Evolutionary conservation across 1,284 basidiomycete species (phyloP).

Genomic region (Sporisorium graminicola): DNA sequence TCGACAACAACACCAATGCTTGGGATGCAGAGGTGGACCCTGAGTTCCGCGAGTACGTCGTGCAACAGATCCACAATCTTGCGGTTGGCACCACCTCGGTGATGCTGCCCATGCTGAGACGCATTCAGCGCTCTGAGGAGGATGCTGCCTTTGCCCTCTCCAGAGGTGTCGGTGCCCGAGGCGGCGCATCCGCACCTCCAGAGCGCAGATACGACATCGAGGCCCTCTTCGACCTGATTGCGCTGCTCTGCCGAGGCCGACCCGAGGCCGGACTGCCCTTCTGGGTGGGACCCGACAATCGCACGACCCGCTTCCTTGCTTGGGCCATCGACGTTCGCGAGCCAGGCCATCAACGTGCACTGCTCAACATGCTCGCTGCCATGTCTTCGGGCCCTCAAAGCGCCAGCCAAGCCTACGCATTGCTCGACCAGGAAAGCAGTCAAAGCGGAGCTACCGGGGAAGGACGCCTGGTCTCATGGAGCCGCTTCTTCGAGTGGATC

Average conservation of each 20-base stretch:
- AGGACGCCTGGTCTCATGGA: constrained; percentile 64
- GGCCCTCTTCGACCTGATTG: constrained; percentile 66
- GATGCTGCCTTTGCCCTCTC: constrained; percentile 64
- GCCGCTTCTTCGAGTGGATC: constrained; percentile 67
- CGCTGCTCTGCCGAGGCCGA: constrained; percentile 60
- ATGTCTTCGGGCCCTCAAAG: constrained; percentile 64
- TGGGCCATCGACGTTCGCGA: constrained; percentile 69
- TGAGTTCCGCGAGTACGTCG: constrained; percentile 65
- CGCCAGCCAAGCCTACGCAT: constrained; percentile 63
- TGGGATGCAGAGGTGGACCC: constrained; percentile 70
- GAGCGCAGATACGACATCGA: constrained; percentile 67
- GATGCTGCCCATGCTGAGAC: constrained; percentile 64
- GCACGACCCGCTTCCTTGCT: constrained; percentile 64
- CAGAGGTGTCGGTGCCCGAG: constrained; percentile 30
- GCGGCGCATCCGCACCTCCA: constrained; percentile 55
- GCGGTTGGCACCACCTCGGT: constrained; percentile 52
- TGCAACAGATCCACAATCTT: constrained; percentile 64
- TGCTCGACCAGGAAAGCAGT: constrained; percentile 57
- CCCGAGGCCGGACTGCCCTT: constrained; percentile 63
- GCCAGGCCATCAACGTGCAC: constrained; percentile 64
- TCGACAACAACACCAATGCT: constrained; percentile 44
- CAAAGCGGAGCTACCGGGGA: constrained; percentile 44
- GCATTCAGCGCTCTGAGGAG: constrained; percentile 67
- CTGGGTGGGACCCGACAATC: constrained; percentile 71
- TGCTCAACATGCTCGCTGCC: constrained; percentile 67